These are phyloP conservation scores for Leccinum broughii DNA, from an alignment of 768 basidiomycete genomes.

Conservation along the genomic window DNA sequence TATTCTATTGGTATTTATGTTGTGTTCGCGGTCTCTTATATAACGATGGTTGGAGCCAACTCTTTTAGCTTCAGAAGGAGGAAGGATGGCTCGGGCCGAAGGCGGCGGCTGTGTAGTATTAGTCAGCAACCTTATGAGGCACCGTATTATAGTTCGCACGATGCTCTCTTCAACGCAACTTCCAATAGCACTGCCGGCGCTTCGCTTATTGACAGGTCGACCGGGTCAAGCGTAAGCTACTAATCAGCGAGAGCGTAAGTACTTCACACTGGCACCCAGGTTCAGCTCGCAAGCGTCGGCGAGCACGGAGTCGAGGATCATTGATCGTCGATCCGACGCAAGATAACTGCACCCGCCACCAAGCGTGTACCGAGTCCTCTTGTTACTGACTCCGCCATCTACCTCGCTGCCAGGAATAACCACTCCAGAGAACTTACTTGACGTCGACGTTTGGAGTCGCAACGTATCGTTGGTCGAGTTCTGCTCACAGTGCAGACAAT, in stretches of 20 bases:
- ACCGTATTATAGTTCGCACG: no score
- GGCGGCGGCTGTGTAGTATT: no score
- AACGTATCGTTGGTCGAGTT: not conserved
- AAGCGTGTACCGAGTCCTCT: not conserved
- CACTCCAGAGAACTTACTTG: not conserved
- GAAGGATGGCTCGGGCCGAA: no score
- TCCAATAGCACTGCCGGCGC: not conserved
- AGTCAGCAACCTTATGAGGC: no score
- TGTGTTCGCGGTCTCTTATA: not conserved
- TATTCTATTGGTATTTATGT: not conserved
- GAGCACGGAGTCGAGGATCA: no score
- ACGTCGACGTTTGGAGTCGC: not conserved
- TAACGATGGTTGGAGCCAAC: no score
- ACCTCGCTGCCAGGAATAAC: not conserved
- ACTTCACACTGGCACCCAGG: no score
- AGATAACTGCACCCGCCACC: not conserved
- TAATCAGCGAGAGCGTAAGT: no score
- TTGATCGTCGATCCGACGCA: not conserved
- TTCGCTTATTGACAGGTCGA: not conserved
- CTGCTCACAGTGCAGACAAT: not conserved
- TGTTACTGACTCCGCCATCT: not conserved
- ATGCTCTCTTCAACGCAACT: no score
- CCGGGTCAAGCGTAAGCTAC: no score
- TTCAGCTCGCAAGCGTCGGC: no score
- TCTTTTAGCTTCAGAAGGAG: no score